A percentile compares a stretch with the other conserved stretches of the same genome.
These are phyloP conservation scores for Stromatinia cepivora DNA, from an alignment of 2,329 filamentous ascomycete species.

Conservation along the genomic window DNA sequence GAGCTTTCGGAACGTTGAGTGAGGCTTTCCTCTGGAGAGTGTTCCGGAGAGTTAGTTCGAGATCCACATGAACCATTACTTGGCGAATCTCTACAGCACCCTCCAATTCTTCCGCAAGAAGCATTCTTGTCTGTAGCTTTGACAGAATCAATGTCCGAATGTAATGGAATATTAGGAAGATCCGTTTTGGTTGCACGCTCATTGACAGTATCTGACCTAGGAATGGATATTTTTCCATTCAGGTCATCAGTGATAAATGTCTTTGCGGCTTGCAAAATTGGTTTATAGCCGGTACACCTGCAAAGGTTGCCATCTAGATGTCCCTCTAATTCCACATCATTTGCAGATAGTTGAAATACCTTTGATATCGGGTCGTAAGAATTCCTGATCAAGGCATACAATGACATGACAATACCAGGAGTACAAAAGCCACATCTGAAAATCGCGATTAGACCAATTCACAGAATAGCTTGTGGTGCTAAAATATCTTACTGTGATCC, in stretches of 20 bases:
- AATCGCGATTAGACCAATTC: background rate
- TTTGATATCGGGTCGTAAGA: conserved; percentile 59
- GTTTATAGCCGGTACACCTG: conserved; percentile 88
- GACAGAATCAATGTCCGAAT: conserved; percentile 29
- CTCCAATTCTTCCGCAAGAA: conserved; percentile 42
- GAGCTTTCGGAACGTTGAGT: conserved; percentile 61
- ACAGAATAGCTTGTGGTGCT: background rate
- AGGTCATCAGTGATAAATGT: conserved; percentile 62
- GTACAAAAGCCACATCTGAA: conserved; percentile 69
- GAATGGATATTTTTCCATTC: conserved; percentile 54
- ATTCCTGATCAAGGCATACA: conserved; percentile 88
- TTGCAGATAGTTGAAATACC: conserved; percentile 52
- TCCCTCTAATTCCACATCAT: conserved; percentile 80
- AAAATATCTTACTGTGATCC: conserved; percentile 71
- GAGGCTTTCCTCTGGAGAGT: conserved; percentile 29
- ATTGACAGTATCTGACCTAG: conserved; percentile 58
- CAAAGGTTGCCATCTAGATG: conserved; percentile 90
- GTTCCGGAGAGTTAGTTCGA: conserved; percentile 20
- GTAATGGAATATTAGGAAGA: conserved; percentile 28
- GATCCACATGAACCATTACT: conserved; percentile 42
- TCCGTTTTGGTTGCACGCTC: conserved; percentile 42
- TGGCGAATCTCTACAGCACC: conserved; percentile 69
- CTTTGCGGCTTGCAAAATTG: conserved; percentile 90
- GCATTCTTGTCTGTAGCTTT: conserved; percentile 19
- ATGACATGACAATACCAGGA: conserved; percentile 93